These are phyloP conservation scores for Thyridium curvatum DNA, from an alignment of 2,329 filamentous ascomycete species.

Conservation along the genomic window DNA sequence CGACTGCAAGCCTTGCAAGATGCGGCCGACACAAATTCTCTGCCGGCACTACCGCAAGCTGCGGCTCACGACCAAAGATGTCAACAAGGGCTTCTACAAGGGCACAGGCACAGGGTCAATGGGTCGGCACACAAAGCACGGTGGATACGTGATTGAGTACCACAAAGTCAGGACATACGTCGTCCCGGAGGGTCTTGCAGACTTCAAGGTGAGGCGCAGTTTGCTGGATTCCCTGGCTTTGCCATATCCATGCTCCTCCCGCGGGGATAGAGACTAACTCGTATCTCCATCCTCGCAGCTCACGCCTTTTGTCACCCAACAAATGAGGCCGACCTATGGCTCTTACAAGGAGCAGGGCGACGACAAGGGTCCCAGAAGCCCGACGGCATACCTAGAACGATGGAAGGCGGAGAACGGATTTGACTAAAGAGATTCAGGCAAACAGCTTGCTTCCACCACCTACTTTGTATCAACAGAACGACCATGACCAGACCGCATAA, in stretches of 20 bases:
- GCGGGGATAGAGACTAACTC: conserved; percentile 6
- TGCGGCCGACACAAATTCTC: conserved; percentile 65
- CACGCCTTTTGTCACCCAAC: conserved; percentile 68
- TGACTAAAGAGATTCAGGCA: conserved; percentile 30
- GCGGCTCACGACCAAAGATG: conserved; percentile 84
- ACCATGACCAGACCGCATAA: conserved; percentile 1
- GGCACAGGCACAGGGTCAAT: conserved; percentile 84
- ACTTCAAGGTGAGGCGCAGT: conserved; percentile 58
- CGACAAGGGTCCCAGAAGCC: conserved; percentile 48
- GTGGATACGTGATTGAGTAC: conserved; percentile 80
- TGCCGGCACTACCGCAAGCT: conserved; percentile 66
- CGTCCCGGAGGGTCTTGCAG: conserved; percentile 61
- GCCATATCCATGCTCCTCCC: not conserved
- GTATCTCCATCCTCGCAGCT: conserved; percentile 44
- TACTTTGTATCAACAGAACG: not conserved
- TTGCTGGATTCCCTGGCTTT: not conserved
- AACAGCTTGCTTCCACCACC: not conserved
- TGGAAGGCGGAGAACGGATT: conserved; percentile 65
- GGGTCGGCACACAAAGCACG: conserved; percentile 77
- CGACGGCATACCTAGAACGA: conserved; percentile 54
- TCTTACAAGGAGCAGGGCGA: conserved; percentile 42
- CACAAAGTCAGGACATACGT: conserved; percentile 86
- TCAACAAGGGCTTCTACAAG: conserved; percentile 95
- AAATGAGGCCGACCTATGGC: conserved; percentile 46
- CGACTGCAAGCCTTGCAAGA: conserved; percentile 33